phyloP scores from a whole-genome alignment of 176 grass and related monocot species.

The Aegilops umbellulata region DNA sequence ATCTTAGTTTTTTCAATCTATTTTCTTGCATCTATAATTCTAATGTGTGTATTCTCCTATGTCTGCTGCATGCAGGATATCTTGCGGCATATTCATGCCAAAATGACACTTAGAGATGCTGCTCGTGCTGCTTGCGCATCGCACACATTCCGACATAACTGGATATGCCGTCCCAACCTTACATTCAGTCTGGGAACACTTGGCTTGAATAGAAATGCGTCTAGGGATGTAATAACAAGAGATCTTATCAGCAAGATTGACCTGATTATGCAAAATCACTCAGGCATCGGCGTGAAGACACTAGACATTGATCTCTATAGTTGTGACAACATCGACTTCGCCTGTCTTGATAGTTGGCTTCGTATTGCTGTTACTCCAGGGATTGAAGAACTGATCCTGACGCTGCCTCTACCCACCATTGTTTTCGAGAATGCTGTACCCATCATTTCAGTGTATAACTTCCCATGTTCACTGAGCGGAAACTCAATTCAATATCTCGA shows the following conservation, averaged over 20 bases:
- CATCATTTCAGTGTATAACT: not conserved
- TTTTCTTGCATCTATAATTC: constrained; percentile 4
- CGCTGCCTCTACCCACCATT: not conserved
- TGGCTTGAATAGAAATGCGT: not conserved
- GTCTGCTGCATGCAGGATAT: constrained; percentile 15
- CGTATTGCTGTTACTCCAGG: constrained; percentile 12
- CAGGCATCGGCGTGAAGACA: constrained; percentile 12
- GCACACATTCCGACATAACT: not conserved
- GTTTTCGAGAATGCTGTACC: too few relatives aligned
- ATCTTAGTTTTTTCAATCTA: not conserved
- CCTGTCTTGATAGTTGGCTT: not conserved
- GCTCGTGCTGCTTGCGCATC: constrained; percentile 21
- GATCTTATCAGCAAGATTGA: not conserved
- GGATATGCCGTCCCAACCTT: not conserved
- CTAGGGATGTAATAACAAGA: not conserved
- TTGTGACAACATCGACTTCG: not conserved
- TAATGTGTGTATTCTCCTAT: not conserved
- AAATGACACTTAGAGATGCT: constrained; percentile 16
- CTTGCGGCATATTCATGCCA: not conserved
- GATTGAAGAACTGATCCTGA: constrained; percentile 28
- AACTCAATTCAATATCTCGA: not conserved
- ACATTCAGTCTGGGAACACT: not conserved
- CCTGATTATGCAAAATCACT: constrained; percentile 2
- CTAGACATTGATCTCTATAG: not conserved
- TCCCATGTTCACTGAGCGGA: not conserved